Base-by-base conservation (phyloP, 495 filamentous ascomycete genomes). In the Penicillium goetzii region DNA sequence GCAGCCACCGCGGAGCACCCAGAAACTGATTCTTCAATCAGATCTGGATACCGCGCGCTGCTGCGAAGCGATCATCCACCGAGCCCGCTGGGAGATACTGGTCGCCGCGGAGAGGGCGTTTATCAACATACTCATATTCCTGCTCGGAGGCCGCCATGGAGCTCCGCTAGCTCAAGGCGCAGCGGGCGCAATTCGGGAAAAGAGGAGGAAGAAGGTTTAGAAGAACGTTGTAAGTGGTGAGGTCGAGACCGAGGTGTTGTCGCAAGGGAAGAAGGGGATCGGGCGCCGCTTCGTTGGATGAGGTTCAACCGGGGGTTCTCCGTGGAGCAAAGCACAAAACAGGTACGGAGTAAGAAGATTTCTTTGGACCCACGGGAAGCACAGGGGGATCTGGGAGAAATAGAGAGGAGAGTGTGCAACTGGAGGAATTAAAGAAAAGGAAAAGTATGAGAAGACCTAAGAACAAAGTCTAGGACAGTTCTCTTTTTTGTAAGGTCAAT, bases 121-220 rank as follows among this genome's bases (percentile, higher is more conserved):
- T 33, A 40, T 30, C 7, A n/a, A 79, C 79, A 60, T 79, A 82
- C 80, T 82, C 80, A 65, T 69, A 82, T 74, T 82, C 79, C 61
- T 75, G 61, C 59, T 80, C 74, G 61, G 76, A 54, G 43, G 60
- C 54, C 70, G 77, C 80, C 80, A 82, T 82, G 65, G 72, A 78
- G 74, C 77, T 76, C 63, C 61, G 58, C 65, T 70, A 75, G 74
- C 72, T 77, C 73, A 64, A 72, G 70, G 66, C 68, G 70, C 70
- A 77, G 75, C 72, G 65, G 68, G 67, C 56, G 56, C 68, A 62
- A 66, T 52, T 68, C 62, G 58, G 45, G 32, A 66, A 32, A 62
- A 65, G 56, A 40, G 53, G 56, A 53, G 32, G 62, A 36, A 28
- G 28, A 30, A 25, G 45, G 41, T 28, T 32, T 34, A 32, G 8